Evolutionary conservation across 2,329 filamentous ascomycete genomes (phyloP).

Genomic region (Xylariaceae sp.): DNA sequence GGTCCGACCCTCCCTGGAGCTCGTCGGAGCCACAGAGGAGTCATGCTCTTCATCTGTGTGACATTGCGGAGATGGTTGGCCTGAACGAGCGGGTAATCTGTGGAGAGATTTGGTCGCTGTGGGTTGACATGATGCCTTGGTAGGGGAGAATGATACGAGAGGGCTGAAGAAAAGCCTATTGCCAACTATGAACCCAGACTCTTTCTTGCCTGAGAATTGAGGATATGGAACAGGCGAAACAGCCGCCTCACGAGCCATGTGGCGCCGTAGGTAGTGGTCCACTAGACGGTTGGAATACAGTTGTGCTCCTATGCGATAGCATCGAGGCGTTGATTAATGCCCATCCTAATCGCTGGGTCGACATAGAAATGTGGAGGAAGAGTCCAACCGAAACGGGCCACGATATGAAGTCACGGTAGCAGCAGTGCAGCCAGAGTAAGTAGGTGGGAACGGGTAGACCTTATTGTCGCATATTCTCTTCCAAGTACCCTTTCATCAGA

Average conservation of each 20-base stretch:
- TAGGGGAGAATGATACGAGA: no score
- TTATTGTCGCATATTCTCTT: conserved; percentile 6
- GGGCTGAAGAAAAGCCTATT: no score
- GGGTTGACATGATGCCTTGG: no score
- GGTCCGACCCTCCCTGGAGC: conserved; percentile 12
- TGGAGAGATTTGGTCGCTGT: no score
- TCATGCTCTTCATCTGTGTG: not conserved
- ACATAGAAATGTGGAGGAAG: not conserved
- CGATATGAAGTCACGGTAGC: conserved; percentile 10
- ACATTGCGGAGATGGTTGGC: no score
- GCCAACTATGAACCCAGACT: no score
- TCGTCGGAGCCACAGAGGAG: conserved; percentile 1
- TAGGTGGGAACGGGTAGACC: conserved; percentile 15
- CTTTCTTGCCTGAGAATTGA: no score
- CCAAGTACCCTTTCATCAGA: conserved; percentile 17
- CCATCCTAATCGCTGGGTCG: not conserved
- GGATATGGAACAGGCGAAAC: no score
- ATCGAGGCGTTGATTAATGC: not conserved
- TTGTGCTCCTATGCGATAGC: conserved; percentile 2
- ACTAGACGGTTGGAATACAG: no score
- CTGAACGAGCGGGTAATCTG: no score
- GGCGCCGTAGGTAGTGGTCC: not conserved
- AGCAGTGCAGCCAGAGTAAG: not conserved
- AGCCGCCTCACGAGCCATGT: not conserved
- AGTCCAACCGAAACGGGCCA: conserved; percentile 14